A percentile compares a stretch with the other conserved stretches of the same genome.
These are phyloP conservation scores for Typha latifolia DNA, from an alignment of 176 grass and related monocot species.

Conservation along the genomic window DNA sequence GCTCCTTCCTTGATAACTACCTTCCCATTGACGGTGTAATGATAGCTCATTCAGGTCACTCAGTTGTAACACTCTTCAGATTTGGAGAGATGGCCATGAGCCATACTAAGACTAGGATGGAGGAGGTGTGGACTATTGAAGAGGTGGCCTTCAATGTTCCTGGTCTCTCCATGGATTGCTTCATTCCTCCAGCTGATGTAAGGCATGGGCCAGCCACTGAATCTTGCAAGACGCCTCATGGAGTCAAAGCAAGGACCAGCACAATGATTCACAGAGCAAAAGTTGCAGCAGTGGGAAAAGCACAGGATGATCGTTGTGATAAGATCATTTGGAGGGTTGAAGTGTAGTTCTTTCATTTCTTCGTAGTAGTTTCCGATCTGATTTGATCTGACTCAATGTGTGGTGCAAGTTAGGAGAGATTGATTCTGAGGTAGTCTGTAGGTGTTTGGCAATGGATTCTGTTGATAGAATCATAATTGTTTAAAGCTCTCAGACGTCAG, in stretches of 20 bases:
- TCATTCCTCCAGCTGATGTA: constrained; percentile 77
- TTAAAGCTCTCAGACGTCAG: too few relatives aligned
- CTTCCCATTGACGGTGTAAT: constrained; percentile 45
- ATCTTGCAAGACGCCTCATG: constrained; percentile 30
- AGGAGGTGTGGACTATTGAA: constrained; percentile 75
- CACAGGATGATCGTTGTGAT: constrained; percentile 16
- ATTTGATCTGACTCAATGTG: too few relatives aligned
- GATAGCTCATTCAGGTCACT: constrained; percentile 63
- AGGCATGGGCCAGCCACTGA: constrained; percentile 26
- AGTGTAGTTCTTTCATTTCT: constrained; percentile 14
- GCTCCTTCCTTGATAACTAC: constrained; percentile 54
- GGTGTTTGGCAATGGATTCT: too few relatives aligned
- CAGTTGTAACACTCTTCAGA: constrained; percentile 62
- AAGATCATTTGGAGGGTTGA: constrained; percentile 45
- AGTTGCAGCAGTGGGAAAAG: constrained; percentile 31
- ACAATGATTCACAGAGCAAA: constrained; percentile 28
- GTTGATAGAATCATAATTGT: too few relatives aligned
- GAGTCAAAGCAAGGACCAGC: constrained; percentile 16
- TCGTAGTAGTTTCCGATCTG: not conserved
- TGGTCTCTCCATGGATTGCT: constrained; percentile 62
- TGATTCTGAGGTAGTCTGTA: not conserved
- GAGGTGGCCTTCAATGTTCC: constrained; percentile 80
- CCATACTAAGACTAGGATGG: constrained; percentile 82
- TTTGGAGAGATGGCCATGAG: constrained; percentile 75
- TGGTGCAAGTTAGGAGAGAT: not conserved